These are phyloP conservation scores for Lavandula angustifolia DNA, from an alignment of 257 asterid species.

Conservation along the genomic window DNA sequence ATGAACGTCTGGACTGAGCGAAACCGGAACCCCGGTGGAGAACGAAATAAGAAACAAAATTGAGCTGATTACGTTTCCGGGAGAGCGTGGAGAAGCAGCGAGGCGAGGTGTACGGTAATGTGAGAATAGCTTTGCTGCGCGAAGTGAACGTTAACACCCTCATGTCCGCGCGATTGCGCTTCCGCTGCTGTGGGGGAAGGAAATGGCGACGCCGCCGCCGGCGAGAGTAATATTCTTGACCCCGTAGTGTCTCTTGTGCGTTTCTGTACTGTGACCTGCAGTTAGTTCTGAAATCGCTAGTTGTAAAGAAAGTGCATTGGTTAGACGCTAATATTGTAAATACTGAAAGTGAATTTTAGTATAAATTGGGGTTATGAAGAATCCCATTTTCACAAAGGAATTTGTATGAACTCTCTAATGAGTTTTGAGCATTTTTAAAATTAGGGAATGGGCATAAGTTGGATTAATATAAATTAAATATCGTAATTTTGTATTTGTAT, in stretches of 20 bases:
- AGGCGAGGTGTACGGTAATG: constrained; percentile 25
- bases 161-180: constrained; percentile 26
- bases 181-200: constrained; percentile 19
- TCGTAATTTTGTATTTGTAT: too few species aligned
- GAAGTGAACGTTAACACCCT: constrained; percentile 35
- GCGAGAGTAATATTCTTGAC: background rate
- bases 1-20: background rate
- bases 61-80: constrained; percentile 28
- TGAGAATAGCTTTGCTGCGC: constrained; percentile 38
- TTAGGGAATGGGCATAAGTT: too few species aligned
- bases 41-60: constrained; percentile 4
- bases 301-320: too few species aligned
- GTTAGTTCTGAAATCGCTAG: constrained; percentile 7
- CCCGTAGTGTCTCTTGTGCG: background rate
- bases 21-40: constrained; percentile 7
- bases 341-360: too few species aligned
- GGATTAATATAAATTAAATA: too few species aligned
- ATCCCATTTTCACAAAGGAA: too few species aligned
- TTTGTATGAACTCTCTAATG: too few species aligned
- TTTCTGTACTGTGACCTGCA: constrained; percentile 17
- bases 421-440: too few species aligned
- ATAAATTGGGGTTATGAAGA: too few species aligned
- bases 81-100: constrained; percentile 33
- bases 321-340: too few species aligned
- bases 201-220: constrained; percentile 12